Base-by-base conservation (phyloP, 2,329 filamentous ascomycete species). In the Aulographum hederae region DNA sequence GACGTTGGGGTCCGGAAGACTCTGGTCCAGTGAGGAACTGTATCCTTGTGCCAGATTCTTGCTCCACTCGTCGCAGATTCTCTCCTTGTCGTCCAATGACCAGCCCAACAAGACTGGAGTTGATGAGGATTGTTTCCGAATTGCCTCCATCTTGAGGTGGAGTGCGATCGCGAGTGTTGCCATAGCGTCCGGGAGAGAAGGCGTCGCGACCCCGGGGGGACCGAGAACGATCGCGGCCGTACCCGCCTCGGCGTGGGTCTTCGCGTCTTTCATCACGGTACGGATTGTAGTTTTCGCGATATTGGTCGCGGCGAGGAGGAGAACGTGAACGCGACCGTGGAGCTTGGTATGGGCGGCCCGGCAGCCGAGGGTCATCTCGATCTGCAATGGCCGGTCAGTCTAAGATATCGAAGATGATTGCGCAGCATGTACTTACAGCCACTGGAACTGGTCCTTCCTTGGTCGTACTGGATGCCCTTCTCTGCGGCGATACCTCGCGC, bases 11-110 rank as follows among this genome's bases (percentile, higher is more conserved):
- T 14, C 78, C 78, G 28, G 70, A 72, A 21, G 67, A 62, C 46
- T 82, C 75, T 36, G 73, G 69, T 12, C 79, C 69, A 20, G 82
- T 78, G 37, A 92, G 65, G 49, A 93, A 93, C 54, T 93, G 84
- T 17, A 93, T 82, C 36, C 84, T 68, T 43, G 82, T 85, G 33
- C 72, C 72, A 30, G 77, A 82, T 43, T 91, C 81, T 28, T 69
- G 63, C 53, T 93, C 85, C 40, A 93, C 81, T 36, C 80, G 74
- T 41, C 81, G 67, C 27, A 93, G 60, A 43, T 91, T 93, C 57
- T 93, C 85, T 41, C 84, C 84, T 47, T 85, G 78, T 37, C 84
- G 73, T 32, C 84, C 84, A 47, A 93, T 93, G 46, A 93, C 91
- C 20, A 93, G 63, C 26, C 84, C 84, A 32, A 93, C 84, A 30